Conservation (phyloP, 345 rosid species). For the Arabis hirsuta region DNA sequence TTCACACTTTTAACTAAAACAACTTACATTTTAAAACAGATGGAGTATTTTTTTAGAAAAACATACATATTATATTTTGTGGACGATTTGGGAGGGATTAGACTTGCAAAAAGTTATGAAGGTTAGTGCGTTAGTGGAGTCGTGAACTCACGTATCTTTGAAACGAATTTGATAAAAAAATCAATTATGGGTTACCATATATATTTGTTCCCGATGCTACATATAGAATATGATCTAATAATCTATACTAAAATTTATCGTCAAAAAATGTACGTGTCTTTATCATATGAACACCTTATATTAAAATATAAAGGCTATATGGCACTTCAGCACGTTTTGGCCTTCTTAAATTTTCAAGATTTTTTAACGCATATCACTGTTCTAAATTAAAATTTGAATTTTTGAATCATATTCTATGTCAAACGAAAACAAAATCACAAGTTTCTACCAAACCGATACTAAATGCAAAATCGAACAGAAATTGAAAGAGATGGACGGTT, state of each 20-base stretch:
- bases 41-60: too few species aligned
- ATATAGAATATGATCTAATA: conserved; percentile 1
- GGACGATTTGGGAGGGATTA: conserved; percentile 5
- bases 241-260: conserved; percentile 1
- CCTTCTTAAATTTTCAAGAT: neutral
- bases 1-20: too few species aligned
- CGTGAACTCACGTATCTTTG: conserved; percentile 40
- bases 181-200: conserved; percentile 25
- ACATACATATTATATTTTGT: neutral
- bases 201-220: neutral
- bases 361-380: conserved; percentile 13
- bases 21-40: too few species aligned
- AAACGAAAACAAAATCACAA: neutral
- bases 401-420: neutral
- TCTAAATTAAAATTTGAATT: neutral
- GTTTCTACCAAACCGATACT: neutral
- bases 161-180: conserved; percentile 12
- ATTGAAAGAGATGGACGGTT: neutral
- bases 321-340: conserved; percentile 42
- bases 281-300: conserved; percentile 25
- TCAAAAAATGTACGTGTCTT: conserved; percentile 18
- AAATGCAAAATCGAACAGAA: neutral
- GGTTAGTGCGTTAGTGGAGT: conserved; percentile 30
- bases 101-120: conserved; percentile 25
- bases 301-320: neutral